Conservation (phyloP, 331 rosid species). For the Cydonia oblonga region DNA sequence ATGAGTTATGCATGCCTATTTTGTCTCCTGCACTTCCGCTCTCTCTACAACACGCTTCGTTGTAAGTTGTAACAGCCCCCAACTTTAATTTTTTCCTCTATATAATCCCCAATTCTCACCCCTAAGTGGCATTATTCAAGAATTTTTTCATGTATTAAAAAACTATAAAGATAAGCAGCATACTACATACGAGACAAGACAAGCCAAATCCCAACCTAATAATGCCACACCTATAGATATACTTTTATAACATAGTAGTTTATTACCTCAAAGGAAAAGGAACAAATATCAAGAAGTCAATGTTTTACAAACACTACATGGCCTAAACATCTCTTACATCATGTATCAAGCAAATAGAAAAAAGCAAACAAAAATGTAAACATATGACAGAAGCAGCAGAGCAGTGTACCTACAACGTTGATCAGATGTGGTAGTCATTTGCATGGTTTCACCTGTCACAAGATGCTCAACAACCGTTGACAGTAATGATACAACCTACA, state of each 20-base stretch:
- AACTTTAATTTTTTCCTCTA: background rate
- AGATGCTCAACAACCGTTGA: slow-evolving; percentile 81
- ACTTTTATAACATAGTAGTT: background rate
- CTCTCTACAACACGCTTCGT: background rate
- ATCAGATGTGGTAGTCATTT: slow-evolving; percentile 70
- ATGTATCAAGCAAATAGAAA: background rate
- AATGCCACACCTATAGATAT: no score
- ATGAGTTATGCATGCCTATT: background rate
- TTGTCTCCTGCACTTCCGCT: background rate
- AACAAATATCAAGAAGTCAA: background rate
- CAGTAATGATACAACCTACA: slow-evolving; percentile 71
- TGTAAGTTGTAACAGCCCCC: background rate
- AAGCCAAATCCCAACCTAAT: background rate
- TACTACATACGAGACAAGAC: background rate
- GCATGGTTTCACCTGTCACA: slow-evolving; percentile 96
- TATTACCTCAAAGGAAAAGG: background rate
- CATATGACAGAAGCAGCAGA: slow-evolving; percentile 12
- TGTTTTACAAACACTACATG: background rate
- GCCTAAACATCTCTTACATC: background rate
- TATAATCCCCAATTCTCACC: background rate
- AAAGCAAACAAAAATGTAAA: background rate
- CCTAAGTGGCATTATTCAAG: background rate
- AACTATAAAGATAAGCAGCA: background rate
- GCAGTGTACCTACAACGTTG: slow-evolving; percentile 77
- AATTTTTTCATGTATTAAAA: background rate